Percentiles rank a stretch among this genome's conserved stretches.
phyloP scores from a whole-genome alignment of 2,329 filamentous ascomycete genomes.

The Pestalotiopsis sp. region DNA sequence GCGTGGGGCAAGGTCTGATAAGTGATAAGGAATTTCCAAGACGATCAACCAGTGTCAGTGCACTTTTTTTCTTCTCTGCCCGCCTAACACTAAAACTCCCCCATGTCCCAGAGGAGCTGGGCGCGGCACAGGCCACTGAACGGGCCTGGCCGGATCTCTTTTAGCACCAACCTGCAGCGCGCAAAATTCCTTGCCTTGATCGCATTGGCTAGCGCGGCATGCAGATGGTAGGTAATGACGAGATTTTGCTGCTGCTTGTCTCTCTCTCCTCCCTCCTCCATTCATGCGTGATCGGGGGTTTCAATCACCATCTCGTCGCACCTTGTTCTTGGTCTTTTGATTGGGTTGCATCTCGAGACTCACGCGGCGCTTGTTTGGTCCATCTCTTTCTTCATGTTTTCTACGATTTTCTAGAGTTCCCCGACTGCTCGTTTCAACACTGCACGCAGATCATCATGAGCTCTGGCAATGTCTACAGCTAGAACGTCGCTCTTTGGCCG shows the following conservation, averaged over 20 bases:
- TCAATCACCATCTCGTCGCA: neutral
- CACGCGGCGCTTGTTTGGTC: neutral
- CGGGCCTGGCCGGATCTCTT: neutral
- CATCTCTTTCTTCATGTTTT: neutral
- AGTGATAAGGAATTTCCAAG: neutral
- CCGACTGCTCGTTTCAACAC: constrained; percentile 7
- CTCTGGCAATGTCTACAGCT: constrained; percentile 29
- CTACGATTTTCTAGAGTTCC: neutral
- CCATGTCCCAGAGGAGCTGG: neutral
- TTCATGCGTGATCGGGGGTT: constrained; percentile 4
- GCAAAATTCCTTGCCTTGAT: neutral
- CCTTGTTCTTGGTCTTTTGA: neutral
- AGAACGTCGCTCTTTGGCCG: constrained; percentile 31
- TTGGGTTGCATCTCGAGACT: neutral
- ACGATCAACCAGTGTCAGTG: neutral
- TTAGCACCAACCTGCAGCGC: neutral
- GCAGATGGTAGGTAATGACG: constrained; percentile 3
- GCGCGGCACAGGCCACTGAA: neutral
- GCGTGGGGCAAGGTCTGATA: constrained; percentile 1
- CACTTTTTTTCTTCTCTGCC: neutral
- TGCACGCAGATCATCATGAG: constrained; percentile 25
- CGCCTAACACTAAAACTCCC: neutral
- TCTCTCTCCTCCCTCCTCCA: neutral
- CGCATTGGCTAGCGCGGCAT: constrained; percentile 8
- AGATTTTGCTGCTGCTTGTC: constrained; percentile 5